Base-by-base conservation (phyloP, 192 early-diverging fungal genomes). In the Linnemannia exigua region DNA sequence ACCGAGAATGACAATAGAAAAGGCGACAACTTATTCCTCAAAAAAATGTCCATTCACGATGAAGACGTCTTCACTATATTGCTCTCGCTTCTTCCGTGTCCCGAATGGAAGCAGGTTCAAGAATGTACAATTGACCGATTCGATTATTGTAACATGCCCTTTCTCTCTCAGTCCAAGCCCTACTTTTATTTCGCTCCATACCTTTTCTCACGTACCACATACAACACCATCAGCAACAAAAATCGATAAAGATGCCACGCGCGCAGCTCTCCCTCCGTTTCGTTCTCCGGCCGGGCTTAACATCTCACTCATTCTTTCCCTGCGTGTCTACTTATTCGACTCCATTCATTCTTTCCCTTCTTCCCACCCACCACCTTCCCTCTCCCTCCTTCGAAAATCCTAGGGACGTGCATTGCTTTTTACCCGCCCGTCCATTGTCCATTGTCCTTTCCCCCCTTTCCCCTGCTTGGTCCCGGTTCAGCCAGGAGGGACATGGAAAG, bases 341-440 rank as follows among this genome's bases (percentile, higher is more conserved):
- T 28, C 58, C 25, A 28, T 14, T 50, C 3, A n/a, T 12, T 28
- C n/a, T n/a, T 61, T 61, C 3, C 28, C 11, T 3, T 8, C 48
- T 17, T 11, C 28, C 25, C 0, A 28, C 58, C 58, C 25, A 9
- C 22, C 51, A 19, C 12, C 12, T 31, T 61, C 58, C 58, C 2
- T 25, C 12, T 14, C 20, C 6, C 28, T 63, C 28, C 58, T 1
- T 63, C 9, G 58, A 63, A 15, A 31, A 63, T 31, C 58, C 58
- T 9, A 63, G 58, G 58, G 58, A 63, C 58, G 58, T 63, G 58
- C 58, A 63, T 63, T 44, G 41, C 58, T 63, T 63, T 63, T 63
- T 63, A 63, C 58, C 58, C 58, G 58, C 28, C 41, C 3, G 41
- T 9, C 41, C 41, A 44, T 44, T n/a, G n/a, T n/a, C n/a, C n/a